These are phyloP conservation scores for Scutellaria barbata DNA, from an alignment of 257 asterid genomes.

Conservation along the genomic window DNA sequence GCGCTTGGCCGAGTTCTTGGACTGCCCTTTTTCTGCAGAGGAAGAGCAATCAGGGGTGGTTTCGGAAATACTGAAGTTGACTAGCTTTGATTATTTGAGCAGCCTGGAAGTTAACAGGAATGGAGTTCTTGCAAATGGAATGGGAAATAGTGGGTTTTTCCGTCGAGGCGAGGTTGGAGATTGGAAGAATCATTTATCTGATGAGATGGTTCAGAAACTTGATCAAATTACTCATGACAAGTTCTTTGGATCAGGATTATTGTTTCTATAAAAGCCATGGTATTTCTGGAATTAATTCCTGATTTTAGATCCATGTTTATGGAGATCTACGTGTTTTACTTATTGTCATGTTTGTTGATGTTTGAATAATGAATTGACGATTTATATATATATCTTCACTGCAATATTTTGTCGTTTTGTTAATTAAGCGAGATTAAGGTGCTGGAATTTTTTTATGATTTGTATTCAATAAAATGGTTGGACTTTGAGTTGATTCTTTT, in stretches of 20 bases:
- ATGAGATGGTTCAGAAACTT: constrained; percentile 34
- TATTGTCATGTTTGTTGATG: neutral
- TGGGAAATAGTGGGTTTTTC: constrained; percentile 31
- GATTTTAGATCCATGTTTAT: neutral
- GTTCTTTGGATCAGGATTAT: constrained; percentile 41
- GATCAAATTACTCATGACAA: constrained; percentile 37
- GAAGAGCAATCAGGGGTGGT: constrained; percentile 36
- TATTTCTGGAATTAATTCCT: no score
- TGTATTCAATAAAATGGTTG: no score
- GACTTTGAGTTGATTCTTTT: no score
- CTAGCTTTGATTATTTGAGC: constrained; percentile 45
- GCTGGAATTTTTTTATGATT: no score
- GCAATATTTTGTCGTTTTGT: neutral
- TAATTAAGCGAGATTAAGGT: no score
- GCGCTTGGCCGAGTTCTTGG: constrained; percentile 40
- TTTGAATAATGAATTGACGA: neutral
- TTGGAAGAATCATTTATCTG: constrained; percentile 40
- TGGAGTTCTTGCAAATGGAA: constrained; percentile 31
- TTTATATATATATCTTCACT: neutral
- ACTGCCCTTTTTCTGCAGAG: constrained; percentile 35
- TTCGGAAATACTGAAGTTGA: constrained; percentile 30
- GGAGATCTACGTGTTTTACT: neutral
- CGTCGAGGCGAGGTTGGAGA: constrained; percentile 45
- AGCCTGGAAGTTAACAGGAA: constrained; percentile 40
- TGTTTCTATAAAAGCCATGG: neutral